phyloP scores from a whole-genome alignment of 2,329 filamentous ascomycete genomes.

The Aureobasidium sp. region DNA sequence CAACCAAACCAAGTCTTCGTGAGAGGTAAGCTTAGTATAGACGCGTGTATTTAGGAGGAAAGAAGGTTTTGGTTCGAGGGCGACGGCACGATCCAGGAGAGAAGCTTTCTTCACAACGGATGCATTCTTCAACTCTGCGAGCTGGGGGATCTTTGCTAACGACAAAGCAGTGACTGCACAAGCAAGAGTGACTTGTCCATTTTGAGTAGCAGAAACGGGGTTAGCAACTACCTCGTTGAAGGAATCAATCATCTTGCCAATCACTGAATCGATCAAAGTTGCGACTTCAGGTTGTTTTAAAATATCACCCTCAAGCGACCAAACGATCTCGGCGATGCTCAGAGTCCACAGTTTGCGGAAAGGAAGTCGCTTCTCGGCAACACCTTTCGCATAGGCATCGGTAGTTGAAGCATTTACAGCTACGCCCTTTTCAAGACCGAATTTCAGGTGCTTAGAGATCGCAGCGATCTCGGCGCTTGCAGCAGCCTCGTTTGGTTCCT shows the following conservation, averaged over 20 bases:
- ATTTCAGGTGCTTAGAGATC: constrained; percentile 56
- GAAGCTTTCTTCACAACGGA: constrained; percentile 53
- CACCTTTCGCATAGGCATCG: constrained; percentile 70
- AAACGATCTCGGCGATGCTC: constrained; percentile 62
- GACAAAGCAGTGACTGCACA: constrained; percentile 64
- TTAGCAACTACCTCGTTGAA: constrained; percentile 75
- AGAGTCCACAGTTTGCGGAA: constrained; percentile 75
- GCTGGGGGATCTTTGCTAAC: constrained; percentile 43
- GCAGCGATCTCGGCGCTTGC: constrained; percentile 66
- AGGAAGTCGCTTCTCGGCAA: constrained; percentile 73
- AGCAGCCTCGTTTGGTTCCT: constrained; percentile 84
- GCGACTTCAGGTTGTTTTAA: constrained; percentile 40
- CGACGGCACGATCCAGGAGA: constrained; percentile 57
- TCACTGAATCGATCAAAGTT: constrained; percentile 40
- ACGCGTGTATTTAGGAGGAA: constrained; percentile 78
- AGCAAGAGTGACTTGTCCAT: constrained; percentile 69
- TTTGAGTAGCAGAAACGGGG: constrained; percentile 70
- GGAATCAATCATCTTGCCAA: constrained; percentile 54
- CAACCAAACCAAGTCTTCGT: constrained; percentile 74
- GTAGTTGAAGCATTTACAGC: constrained; percentile 57
- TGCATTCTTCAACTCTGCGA: constrained; percentile 48
- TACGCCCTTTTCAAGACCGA: constrained; percentile 52
- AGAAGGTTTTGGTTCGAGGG: constrained; percentile 70
- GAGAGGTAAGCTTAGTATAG: constrained; percentile 66
- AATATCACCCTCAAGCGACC: constrained; percentile 42